Evolutionary conservation across 257 asterid species (phyloP).

Genomic region (Solanum stenotomum): DNA sequence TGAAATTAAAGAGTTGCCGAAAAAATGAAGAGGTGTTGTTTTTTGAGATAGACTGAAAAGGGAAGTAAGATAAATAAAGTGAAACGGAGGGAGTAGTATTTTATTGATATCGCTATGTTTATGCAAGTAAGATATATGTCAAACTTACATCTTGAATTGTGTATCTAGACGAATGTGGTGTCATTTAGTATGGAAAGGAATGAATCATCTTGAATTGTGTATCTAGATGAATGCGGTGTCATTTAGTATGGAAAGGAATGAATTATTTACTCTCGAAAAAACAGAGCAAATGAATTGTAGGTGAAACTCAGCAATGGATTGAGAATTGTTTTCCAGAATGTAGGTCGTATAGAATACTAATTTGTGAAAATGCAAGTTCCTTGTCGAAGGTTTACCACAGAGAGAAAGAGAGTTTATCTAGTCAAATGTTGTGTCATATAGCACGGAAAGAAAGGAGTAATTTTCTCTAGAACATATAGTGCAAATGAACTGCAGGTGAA

Average conservation of each 20-base stretch:
- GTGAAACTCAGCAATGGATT: not conserved
- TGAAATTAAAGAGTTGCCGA: not conserved
- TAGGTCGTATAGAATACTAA: not conserved
- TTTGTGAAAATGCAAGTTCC: not conserved
- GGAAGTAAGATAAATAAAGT: not conserved
- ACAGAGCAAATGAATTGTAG: not conserved
- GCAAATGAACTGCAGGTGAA: not conserved
- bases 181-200: not conserved
- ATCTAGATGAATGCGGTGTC: not conserved
- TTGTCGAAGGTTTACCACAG: not conserved
- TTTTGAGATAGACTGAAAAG: not conserved
- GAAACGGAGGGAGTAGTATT: not conserved
- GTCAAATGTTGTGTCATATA: not conserved
- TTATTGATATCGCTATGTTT: not conserved
- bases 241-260: not conserved
- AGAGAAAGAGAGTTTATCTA: not conserved
- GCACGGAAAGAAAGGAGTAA: not conserved
- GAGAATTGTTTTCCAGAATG: not conserved
- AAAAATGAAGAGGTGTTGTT: too few relatives aligned
- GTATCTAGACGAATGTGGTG: not conserved
- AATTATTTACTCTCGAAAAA: not conserved
- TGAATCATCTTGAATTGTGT: not conserved
- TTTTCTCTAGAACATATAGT: not conserved
- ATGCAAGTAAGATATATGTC: not conserved
- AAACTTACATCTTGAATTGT: not conserved